Evolutionary conservation across 2,329 filamentous ascomycete species (phyloP), one percentile per base, ranked within the genome.

Genomic region (Diaporthe sp.): DNA sequence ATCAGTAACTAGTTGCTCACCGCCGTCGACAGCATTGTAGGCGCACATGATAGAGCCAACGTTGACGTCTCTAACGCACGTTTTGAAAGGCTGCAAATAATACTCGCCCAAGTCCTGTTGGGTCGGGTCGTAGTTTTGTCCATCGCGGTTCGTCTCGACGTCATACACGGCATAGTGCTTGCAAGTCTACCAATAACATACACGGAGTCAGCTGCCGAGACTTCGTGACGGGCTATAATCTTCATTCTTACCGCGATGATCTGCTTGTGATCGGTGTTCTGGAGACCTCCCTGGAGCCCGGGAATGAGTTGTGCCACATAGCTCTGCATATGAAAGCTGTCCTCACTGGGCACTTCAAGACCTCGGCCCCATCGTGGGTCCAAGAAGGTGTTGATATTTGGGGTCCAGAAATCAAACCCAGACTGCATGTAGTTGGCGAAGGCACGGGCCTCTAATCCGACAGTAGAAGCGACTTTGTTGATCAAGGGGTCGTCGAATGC

Each of bases 91-190:
- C 1, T 90, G 91, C 55, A 93, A 86, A 79, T 93, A 94, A 82
- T 94, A 94, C 78, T 94, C 92, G 0, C 89, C 87, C 6, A 94
- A 83, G 76, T 94, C 92, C 78, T 94, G 92, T 67, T 86, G 83
- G 13, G 86, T 46, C 19, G 81, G 85, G 77, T 94, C 91, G 78
- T 93, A 92, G 31, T 58, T 58, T 5, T 58, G 55, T 58, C 55
- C 55, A 13, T 58, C 1, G 17, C 55, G 55, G 55, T 72, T 85
- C 83, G 34, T 86, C 78, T 92, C 90, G 3, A 90, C 80, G 79
- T 92, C 90, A 78, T 92, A 91, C 0, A 86, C 90, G 0, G 88
- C 89, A 74, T 85, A 92, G 79, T 92, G 90, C 79, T 92, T 92
- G 83, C 89, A 91, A 0, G 89, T 91, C 0, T 88, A 87, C 28